phyloP scores from a whole-genome alignment of 163 green algal genomes.

The Chloromonas sp. region DNA sequence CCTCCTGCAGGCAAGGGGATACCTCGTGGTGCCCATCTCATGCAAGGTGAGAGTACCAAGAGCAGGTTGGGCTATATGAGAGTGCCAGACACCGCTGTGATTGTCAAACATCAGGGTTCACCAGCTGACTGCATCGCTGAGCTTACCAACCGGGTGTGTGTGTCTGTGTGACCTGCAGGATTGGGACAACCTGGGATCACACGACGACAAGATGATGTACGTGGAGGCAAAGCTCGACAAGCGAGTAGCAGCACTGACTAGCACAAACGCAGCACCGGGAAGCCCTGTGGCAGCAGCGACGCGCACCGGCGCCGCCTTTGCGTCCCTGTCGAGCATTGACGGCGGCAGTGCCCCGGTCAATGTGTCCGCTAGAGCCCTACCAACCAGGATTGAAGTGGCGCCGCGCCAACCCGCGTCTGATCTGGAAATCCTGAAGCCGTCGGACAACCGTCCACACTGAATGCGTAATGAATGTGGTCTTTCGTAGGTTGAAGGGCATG shows the following conservation, averaged over 20 bases:
- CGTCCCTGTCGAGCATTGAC: too few relatives aligned
- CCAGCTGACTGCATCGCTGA: neutral
- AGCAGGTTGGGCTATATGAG: neutral
- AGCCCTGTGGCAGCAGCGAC: too few relatives aligned
- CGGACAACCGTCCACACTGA: too few relatives aligned
- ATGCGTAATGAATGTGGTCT: too few relatives aligned
- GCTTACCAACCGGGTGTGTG: neutral
- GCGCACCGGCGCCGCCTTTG: too few relatives aligned
- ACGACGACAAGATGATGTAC: constrained; percentile 13
- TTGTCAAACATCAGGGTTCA: too few relatives aligned
- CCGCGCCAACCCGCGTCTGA: too few relatives aligned
- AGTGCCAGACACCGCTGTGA: neutral
- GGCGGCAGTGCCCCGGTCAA: too few relatives aligned
- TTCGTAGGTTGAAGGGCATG: too few relatives aligned
- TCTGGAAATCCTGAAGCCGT: too few relatives aligned
- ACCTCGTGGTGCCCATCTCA: constrained; percentile 41
- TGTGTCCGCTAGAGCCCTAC: too few relatives aligned
- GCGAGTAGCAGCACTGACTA: constrained; percentile 4
- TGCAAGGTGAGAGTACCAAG: constrained; percentile 24
- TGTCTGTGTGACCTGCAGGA: constrained; percentile 1
- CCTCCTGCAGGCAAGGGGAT: constrained; percentile 44
- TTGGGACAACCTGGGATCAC: constrained; percentile 7
- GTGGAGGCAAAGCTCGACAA: constrained; percentile 16
- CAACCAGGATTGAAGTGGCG: too few relatives aligned
- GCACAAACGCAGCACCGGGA: neutral